Evolutionary conservation across 2,329 filamentous ascomycete species (phyloP).

Genomic region (Colletotrichum viniferum): DNA sequence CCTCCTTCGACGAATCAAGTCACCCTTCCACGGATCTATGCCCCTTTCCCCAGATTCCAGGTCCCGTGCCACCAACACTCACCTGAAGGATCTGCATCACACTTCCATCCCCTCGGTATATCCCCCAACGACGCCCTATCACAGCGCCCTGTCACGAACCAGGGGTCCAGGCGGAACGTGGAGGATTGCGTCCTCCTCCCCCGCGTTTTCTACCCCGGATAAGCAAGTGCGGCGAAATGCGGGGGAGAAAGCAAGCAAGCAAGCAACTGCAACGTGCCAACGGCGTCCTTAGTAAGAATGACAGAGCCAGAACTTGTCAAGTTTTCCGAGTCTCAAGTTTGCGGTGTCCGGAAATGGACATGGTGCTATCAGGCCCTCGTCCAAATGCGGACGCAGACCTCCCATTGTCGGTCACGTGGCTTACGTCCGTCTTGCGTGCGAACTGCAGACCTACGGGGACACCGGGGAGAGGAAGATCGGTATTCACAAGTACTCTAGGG

Average conservation of each 20-base stretch:
- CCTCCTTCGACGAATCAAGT: not conserved
- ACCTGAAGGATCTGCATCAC: not conserved
- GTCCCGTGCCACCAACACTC: not conserved
- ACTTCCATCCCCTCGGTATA: not conserved
- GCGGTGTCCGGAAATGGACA: not conserved
- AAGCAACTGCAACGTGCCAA: not conserved
- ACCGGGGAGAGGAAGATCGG: not conserved
- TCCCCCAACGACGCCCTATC: not conserved
- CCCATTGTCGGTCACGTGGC: not conserved
- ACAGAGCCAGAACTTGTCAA: not conserved
- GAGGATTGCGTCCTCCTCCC: not conserved
- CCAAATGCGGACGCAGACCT: not conserved
- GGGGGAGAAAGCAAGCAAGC: not conserved
- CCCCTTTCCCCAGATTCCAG: not conserved
- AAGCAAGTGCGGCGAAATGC: not conserved
- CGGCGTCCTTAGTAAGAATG: not conserved
- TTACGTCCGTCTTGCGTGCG: not conserved
- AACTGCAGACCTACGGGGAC: not conserved
- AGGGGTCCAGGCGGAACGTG: not conserved
- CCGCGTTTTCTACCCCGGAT: not conserved
- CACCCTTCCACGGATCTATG: not conserved
- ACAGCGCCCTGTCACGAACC: not conserved
- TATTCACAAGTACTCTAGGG: not conserved
- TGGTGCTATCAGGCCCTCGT: fast-evolving
- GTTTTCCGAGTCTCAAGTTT: not conserved